These are phyloP conservation scores for Casuarina equisetifolia DNA, from an alignment of 306 rosid genomes.

Conservation along the genomic window DNA sequence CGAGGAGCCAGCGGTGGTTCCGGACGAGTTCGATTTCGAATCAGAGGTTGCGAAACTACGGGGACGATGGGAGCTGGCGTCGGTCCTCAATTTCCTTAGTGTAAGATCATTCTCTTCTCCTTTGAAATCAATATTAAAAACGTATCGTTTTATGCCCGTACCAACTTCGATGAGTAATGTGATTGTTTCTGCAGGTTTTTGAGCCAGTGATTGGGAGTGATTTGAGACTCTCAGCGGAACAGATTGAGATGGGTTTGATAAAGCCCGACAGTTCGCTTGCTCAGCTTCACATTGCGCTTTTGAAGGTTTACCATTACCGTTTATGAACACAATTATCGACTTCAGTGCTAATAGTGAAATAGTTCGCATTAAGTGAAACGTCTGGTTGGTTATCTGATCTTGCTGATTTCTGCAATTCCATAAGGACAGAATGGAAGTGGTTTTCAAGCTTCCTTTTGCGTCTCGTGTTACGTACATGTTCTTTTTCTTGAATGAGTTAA, in stretches of 20 bases:
- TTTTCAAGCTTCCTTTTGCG: background rate
- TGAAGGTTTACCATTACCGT: slow-evolving; percentile 52
- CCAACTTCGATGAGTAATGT: background rate
- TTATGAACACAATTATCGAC: background rate
- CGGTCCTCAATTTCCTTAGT: slow-evolving; percentile 67
- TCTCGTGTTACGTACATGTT: background rate
- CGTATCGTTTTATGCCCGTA: no score
- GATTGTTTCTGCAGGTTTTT: slow-evolving; percentile 54
- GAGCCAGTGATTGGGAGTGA: slow-evolving; percentile 56
- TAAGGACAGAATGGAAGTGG: background rate
- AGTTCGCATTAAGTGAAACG: background rate
- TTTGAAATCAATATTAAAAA: background rate
- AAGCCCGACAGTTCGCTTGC: slow-evolving; percentile 56
- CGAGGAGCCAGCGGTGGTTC: slow-evolving; percentile 25
- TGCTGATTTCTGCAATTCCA: background rate
- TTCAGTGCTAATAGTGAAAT: background rate
- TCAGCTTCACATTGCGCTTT: slow-evolving; percentile 66
- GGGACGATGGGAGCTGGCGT: slow-evolving; percentile 82
- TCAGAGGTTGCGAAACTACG: slow-evolving; percentile 57
- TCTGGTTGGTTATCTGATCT: background rate
- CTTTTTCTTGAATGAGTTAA: background rate
- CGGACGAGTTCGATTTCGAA: slow-evolving; percentile 20
- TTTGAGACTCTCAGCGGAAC: slow-evolving; percentile 65
- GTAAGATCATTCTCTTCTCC: slow-evolving; percentile 42
- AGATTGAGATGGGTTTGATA: slow-evolving; percentile 68